Percentiles rank a stretch among this genome's conserved stretches.
Evolutionary conservation across 2,329 filamentous ascomycete genomes (phyloP).

Genomic region (Cadophora sp.): DNA sequence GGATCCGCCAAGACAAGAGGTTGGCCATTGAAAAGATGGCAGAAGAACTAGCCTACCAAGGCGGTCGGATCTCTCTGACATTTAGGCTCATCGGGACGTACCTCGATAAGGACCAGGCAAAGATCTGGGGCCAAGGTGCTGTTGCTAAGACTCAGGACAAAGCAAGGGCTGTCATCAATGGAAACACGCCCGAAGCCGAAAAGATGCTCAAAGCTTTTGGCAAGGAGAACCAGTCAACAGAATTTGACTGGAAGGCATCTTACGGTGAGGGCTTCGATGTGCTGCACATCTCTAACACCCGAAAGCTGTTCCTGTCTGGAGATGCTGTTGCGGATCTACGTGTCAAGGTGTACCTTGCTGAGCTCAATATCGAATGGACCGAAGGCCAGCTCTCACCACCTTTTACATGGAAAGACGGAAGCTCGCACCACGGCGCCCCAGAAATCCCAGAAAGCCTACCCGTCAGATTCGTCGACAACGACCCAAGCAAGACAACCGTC

Average conservation of each 20-base stretch:
- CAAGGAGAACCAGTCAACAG: constrained; percentile 76
- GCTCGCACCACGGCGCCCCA: constrained; percentile 28
- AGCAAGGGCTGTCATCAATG: constrained; percentile 72
- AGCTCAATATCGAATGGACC: constrained; percentile 52
- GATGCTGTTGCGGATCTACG: constrained; percentile 57
- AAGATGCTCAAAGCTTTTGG: constrained; percentile 81
- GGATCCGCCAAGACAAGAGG: constrained; percentile 89
- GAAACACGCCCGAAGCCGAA: constrained; percentile 68
- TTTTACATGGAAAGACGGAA: constrained; percentile 41
- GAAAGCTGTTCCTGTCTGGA: constrained; percentile 54
- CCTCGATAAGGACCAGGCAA: constrained; percentile 64
- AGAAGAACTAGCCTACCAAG: constrained; percentile 74
- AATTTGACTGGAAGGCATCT: constrained; percentile 75
- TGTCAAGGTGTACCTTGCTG: constrained; percentile 57
- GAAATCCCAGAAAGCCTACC: constrained; percentile 37
- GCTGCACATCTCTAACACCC: constrained; percentile 60
- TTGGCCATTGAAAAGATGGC: constrained; percentile 67
- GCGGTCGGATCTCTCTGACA: constrained; percentile 87
- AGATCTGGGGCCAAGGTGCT: constrained; percentile 94
- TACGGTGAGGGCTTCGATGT: constrained; percentile 90
- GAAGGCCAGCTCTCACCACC: constrained; percentile 39
- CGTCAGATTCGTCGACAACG: constrained; percentile 63
- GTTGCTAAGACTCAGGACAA: constrained; percentile 66
- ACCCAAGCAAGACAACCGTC: constrained; percentile 53
- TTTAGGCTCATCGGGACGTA: constrained; percentile 92